Evolutionary conservation across 225 moss, liverwort and hornwort genomes (phyloP), one percentile per base, ranked within the genome.

Genomic region (Bryoerythrophyllum caledonicum): DNA sequence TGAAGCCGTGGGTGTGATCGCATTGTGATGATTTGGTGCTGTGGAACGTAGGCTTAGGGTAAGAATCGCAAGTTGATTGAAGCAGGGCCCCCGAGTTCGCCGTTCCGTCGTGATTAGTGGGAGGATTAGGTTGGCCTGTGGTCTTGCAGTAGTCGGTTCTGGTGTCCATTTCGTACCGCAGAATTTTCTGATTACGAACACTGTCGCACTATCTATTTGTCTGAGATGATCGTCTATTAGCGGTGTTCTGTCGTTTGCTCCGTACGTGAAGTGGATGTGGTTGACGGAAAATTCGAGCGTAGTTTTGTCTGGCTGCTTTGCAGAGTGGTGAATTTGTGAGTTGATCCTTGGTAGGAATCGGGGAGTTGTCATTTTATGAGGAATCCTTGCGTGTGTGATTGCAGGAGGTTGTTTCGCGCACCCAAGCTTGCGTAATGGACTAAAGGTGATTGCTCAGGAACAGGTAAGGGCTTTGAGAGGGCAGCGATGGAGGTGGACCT

Each of bases 401-500:
- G 72, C 79, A 83, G 83, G 67, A 69, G 72, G 7, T 70, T 60
- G 43, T 55, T 49, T 44, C 40, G 46, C 65, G 35, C 65, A 55
- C 48, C 16, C 63, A n/a, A n/a, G n/a, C n/a, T n/a, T n/a, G 32
- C 32, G 5, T 3, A 70, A 70, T 43, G 64, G 43, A 27, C 37
- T 28, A 20, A 58, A 68, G 43, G 54, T 72, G 75, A 67, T 64
- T 63, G 44, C 17, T 54, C 27, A 32, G 34, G 61, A 76, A 9
- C 51, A 30, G 46, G 62, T 27, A 63, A n/a, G 49, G 74, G 27
- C 41, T 80, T 48, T 68, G 63, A 78, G 30, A 66, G 40, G 60
- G 35, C 38, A 72, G 71, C 53, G 15, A 87, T 87, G 87, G 82
- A 14, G 32, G 84, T 63, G n/a, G 75, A 76, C 51, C 49, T 87